Evolutionary conservation across 352 stramenopile species (phyloP).

Genomic region (Phytophthora rubi): DNA sequence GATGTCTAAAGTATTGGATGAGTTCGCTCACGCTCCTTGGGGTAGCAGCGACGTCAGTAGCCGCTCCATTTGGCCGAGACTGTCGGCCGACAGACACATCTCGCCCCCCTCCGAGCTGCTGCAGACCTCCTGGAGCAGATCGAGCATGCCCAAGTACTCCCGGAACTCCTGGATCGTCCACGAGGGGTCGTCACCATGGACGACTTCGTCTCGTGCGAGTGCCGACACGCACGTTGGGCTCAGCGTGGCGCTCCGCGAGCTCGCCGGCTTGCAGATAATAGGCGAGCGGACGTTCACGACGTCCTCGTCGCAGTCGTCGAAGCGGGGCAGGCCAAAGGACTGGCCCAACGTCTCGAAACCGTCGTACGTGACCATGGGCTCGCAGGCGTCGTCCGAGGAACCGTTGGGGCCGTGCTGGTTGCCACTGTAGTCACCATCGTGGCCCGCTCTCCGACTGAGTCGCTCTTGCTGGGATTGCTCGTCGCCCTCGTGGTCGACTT

Average conservation of each 20-base stretch:
- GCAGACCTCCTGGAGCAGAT: constrained; percentile 46
- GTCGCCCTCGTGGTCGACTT: constrained; percentile 22
- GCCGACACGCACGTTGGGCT: constrained; percentile 39
- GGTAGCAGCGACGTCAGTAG: constrained; percentile 52
- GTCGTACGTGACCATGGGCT: constrained; percentile 51
- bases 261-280: constrained; percentile 33
- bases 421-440: constrained; percentile 18
- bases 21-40: constrained; percentile 26
- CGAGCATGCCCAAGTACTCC: constrained; percentile 50
- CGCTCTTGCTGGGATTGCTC: constrained; percentile 37
- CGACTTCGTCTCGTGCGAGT: constrained; percentile 16
- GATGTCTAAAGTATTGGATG: constrained; percentile 1
- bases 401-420: constrained; percentile 20
- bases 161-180: constrained; percentile 54
- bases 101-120: constrained; percentile 26
- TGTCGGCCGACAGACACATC: constrained; percentile 41
- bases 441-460: constrained; percentile 2
- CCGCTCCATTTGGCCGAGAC: constrained; percentile 54
- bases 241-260: constrained; percentile 6
- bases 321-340: constrained; percentile 16
- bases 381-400: constrained; percentile 31
- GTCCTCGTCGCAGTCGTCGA: constrained; percentile 39
- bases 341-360: constrained; percentile 35
- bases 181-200: constrained; percentile 18
- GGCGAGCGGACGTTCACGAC: constrained; percentile 44